phyloP scores from a whole-genome alignment of 2,329 filamentous ascomycete genomes.

The Fusarium poae region DNA sequence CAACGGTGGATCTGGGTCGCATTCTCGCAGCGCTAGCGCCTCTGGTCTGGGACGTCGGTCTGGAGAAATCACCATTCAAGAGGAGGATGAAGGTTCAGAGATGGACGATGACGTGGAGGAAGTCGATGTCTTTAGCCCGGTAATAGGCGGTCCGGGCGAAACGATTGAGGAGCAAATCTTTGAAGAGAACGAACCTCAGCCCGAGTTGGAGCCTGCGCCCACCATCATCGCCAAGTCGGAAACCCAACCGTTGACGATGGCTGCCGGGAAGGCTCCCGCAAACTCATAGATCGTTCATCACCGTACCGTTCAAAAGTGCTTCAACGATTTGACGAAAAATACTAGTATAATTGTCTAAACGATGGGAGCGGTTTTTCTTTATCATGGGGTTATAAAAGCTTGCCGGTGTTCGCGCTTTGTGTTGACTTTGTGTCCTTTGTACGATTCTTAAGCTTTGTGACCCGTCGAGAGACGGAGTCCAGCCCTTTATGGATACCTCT shows the following conservation, averaged over 20 bases:
- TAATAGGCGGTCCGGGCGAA: slow-evolving; percentile 60
- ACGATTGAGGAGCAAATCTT: slow-evolving; percentile 62
- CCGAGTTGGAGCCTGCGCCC: slow-evolving; percentile 35
- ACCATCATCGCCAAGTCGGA: slow-evolving; percentile 32
- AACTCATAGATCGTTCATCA: slow-evolving; percentile 14
- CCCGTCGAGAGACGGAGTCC: slow-evolving; percentile 15
- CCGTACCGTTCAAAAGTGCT: slow-evolving; percentile 16
- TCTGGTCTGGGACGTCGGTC: slow-evolving; percentile 74
- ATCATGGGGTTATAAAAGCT: slow-evolving; percentile 31
- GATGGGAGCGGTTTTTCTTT: slow-evolving; percentile 24
- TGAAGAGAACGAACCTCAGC: slow-evolving; percentile 55
- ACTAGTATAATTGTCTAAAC: slow-evolving; percentile 40
- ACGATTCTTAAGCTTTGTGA: slow-evolving; percentile 29
- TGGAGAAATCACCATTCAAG: slow-evolving; percentile 79
- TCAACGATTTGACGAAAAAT: slow-evolving; percentile 47
- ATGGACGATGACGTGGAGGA: slow-evolving; percentile 66
- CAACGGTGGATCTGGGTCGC: slow-evolving; percentile 55
- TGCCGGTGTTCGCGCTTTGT: slow-evolving; percentile 26
- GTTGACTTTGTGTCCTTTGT: slow-evolving; percentile 31
- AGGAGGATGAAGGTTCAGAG: slow-evolving; percentile 70
- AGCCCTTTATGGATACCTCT: slow-evolving; percentile 46
- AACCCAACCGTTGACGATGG: slow-evolving; percentile 6
- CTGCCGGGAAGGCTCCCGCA: slow-evolving; percentile 32
- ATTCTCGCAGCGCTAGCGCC: slow-evolving; percentile 72
- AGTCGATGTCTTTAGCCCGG: slow-evolving; percentile 70